Evolutionary conservation across 306 rosid species (phyloP), one percentile per base, ranked within the genome.

Genomic region (Cucurbita pepo): DNA sequence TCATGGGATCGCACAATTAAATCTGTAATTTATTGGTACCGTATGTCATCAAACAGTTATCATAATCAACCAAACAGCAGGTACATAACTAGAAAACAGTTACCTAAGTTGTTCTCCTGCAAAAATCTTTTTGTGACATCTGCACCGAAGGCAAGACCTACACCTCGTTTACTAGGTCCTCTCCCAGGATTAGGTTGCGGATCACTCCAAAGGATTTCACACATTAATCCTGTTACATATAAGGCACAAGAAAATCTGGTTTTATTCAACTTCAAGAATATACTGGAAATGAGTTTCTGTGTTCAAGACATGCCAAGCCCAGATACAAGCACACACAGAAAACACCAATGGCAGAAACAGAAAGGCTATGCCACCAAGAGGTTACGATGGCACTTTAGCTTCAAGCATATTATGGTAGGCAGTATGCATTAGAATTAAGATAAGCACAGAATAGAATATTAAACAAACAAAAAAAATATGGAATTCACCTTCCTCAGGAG

Each of bases 111-210:
- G 75, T 95, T 95, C 76, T 91, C 99, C 81, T 86, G 86, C 83
- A 95, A 83, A 72, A 95, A 95, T 69, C 86, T 82, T 76, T 91
- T 91, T 2, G 99, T 95, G 67, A 95, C 97, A 76, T 95, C 99
- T 36, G 76, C 87, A 55, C 99, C 99, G 34, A 95, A 95, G 58
- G 96, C 79, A 78, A 95, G 99, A 70, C 99, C 99, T 5, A 95
- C 99, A 25, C 99, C 99, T 13, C 99, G 92, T 84, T 95, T 95
- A 85, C 99, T 95, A 2, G 99, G 96, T 61, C 99, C 99, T 81
- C 99, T 84, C 81, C 99, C 97, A 63, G 89, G 95, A 66, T 70
- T 73, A 77, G 97, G 96, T 67, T 95, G 99, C 76, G 99, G 99
- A 81, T 95, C 99, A 77, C 99, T 95, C 99, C 99, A 95, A 34